phyloP scores from a whole-genome alignment of 257 asterid species.

The Solanum neorickii region DNA sequence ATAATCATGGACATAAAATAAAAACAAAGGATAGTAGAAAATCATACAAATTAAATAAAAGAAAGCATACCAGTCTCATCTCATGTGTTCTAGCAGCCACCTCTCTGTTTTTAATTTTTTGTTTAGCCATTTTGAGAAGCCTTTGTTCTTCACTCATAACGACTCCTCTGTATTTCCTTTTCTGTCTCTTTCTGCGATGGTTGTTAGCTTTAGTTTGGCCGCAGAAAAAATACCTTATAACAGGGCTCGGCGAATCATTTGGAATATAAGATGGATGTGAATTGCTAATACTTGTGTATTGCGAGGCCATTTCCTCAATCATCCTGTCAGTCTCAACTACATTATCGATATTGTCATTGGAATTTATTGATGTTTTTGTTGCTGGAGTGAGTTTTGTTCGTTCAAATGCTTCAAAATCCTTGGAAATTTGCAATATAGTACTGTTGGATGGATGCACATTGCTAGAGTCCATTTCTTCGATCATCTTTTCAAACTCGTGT shows the following conservation, averaged over 20 bases:
- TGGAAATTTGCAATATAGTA: not conserved
- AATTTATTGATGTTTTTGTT: not conserved
- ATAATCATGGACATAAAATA: not conserved
- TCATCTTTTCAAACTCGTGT: not conserved
- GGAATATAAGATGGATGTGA: not conserved
- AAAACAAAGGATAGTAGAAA: not conserved
- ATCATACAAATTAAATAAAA: not conserved
- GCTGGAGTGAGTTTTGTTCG: not conserved
- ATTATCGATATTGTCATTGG: not conserved
- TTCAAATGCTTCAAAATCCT: not conserved
- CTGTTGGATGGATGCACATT: not conserved
- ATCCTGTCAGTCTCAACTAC: not conserved
- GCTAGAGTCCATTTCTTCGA: not conserved
- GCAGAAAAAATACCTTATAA: not conserved
- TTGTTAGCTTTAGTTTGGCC: not conserved
- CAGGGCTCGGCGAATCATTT: not conserved
- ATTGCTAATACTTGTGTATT: not conserved
- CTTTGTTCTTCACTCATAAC: not conserved
- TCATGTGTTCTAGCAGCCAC: slow-evolving; percentile 4
- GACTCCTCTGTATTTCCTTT: slow-evolving; percentile 3
- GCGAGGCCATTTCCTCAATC: not conserved
- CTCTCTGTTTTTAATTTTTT: not conserved
- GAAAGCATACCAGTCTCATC: not conserved
- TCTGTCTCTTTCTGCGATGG: not conserved
- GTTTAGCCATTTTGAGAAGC: not conserved